Evolutionary conservation across 1,284 basidiomycete species (phyloP).

Genomic region (Apiotrichum montevideense): DNA sequence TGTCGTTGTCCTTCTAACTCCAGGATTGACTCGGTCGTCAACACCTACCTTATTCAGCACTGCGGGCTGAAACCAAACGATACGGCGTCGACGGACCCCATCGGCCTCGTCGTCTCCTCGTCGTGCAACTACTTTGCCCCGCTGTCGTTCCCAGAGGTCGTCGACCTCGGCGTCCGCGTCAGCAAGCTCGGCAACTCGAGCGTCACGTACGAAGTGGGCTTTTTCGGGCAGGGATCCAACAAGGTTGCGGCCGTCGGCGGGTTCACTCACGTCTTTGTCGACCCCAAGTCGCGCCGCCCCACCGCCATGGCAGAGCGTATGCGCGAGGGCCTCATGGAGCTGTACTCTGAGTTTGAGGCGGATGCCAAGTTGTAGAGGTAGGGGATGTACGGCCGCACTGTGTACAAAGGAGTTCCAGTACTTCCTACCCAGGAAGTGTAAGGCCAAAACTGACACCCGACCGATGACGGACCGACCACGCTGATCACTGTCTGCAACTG

Average conservation of each 20-base stretch:
- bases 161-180: conserved; percentile 15
- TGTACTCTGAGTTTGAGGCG: background rate
- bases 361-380: conserved; percentile 1
- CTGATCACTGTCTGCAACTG: too few relatives aligned
- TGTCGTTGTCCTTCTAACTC: background rate
- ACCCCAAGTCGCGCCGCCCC: conserved; percentile 11
- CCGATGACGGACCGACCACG: too few relatives aligned
- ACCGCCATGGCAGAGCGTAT: conserved; percentile 10
- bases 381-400: too few relatives aligned
- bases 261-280: conserved; percentile 18
- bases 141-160: conserved; percentile 14
- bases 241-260: conserved; percentile 13
- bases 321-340: conserved; percentile 8
- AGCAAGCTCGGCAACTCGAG: conserved; percentile 14
- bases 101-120: conserved; percentile 15
- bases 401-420: too few relatives aligned
- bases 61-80: conserved; percentile 14
- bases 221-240: conserved; percentile 6
- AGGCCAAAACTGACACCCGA: too few relatives aligned
- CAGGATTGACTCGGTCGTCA: conserved; percentile 19
- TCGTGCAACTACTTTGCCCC: conserved; percentile 18
- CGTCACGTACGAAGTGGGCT: conserved; percentile 19
- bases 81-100: conserved; percentile 9
- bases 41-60: conserved; percentile 15
- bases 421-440: too few relatives aligned